Evolutionary conservation across 1,139 yeast genomes (phyloP).

Genomic region (Geotrichum bryndzae): DNA sequence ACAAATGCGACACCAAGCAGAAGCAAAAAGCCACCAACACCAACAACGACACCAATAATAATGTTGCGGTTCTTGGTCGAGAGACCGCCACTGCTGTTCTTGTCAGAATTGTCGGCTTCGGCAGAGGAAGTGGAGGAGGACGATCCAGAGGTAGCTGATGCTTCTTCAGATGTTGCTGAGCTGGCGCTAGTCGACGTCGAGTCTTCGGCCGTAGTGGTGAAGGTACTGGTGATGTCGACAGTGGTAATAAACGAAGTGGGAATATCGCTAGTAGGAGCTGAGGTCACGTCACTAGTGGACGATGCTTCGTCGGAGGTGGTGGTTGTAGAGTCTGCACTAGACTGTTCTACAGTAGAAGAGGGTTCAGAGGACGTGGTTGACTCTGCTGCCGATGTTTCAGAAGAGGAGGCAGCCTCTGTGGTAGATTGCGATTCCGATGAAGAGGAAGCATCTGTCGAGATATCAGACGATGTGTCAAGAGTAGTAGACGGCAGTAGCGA

Average conservation of each 20-base stretch:
- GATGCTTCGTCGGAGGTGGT: neutral
- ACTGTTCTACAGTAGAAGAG: neutral
- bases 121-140: neutral
- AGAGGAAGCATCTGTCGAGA: neutral
- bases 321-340: neutral
- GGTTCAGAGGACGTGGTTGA: neutral
- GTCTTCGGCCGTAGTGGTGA: neutral
- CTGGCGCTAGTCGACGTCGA: neutral
- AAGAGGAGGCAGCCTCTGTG: neutral
- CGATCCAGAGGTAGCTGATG: neutral
- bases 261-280: neutral
- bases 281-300: neutral
- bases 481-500: conserved; percentile 1
- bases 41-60: conserved; percentile 33
- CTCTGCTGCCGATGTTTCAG: neutral
- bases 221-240: conserved; percentile 1
- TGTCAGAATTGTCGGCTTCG: neutral
- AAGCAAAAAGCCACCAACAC: conserved; percentile 32
- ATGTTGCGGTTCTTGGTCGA: conserved; percentile 28
- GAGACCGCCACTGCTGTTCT: conserved; percentile 24
- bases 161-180: neutral
- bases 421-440: neutral
- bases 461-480: neutral
- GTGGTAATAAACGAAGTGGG: conserved; percentile 9
- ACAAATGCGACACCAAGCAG: conserved; percentile 29